Base-by-base conservation (phyloP, 139 green algal genomes). In the Coelastrella sp. region DNA sequence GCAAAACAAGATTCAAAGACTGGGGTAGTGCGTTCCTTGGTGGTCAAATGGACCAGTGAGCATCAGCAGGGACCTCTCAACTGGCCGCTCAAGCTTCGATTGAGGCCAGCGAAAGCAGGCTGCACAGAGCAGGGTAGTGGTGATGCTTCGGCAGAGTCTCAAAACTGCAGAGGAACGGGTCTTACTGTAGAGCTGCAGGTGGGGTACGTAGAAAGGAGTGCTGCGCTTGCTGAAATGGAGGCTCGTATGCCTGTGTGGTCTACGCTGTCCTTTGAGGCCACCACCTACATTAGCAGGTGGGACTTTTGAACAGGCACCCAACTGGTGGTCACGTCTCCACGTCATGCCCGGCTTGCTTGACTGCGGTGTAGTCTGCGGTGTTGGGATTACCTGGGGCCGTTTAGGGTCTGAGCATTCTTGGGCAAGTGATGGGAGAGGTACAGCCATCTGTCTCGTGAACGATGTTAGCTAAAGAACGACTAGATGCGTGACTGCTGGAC, bases 31-130 rank as follows among this genome's bases (percentile, higher is more conserved):
- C 7, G 45, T 3, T 59, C 37, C 5, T 13, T 81, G 1, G 69
- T 81, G 19, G 69, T 87, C n/a, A 78, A 78, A 53, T 87, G 50
- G 51, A 87, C 81, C 3, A 87, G 32, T 57, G 66, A 87, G 48
- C 48, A 69, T 51, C 35, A 59, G 66, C 66, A 78, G 35, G 32
- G 9, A 48, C 48, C 67, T 23, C 40, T 64, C 66, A 34, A 50
- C 15, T 68, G 51, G 80, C 50, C 66, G 30, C 13, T 84, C 15
- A 32, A 9, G 25, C 15, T 84, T 32, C 40, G 19, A 50, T 81
- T 57, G 3, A 7, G 50, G 3, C 2, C 69, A 50, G 74, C 50
- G 7, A 19, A 64, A 40, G 34, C 27, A 13, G 38, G 71, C 41
- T 40, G 41, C 71, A 62, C 23, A 30, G 1, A 9, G 27, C 63